phyloP scores from a whole-genome alignment of 164 flowering plant genomes.

The Berberis thunbergii region DNA sequence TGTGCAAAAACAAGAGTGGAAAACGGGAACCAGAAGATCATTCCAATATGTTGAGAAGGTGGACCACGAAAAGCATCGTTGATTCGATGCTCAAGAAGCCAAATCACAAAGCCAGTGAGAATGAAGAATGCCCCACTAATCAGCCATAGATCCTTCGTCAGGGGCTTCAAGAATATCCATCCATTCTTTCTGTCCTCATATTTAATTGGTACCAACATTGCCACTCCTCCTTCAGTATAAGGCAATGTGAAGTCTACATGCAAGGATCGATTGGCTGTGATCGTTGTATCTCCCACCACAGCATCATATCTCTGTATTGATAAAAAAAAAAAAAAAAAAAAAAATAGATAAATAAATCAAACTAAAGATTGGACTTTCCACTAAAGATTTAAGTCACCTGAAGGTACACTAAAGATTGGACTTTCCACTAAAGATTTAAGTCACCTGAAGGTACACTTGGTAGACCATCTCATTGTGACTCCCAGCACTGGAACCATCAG shows the following conservation, averaged over 20 bases:
- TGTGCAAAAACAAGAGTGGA: conserved; percentile 13
- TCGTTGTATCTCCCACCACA: conserved; percentile 29
- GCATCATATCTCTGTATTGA: conserved; percentile 23
- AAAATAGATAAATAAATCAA: background rate
- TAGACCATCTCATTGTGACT: conserved; percentile 31
- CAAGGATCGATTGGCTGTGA: conserved; percentile 27
- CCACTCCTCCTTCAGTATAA: conserved; percentile 29
- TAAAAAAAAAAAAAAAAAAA: background rate
- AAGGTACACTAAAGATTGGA: too few species aligned
- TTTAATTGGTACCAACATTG: conserved; percentile 34
- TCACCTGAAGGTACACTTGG: conserved; percentile 32
- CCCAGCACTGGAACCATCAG: conserved; percentile 22
- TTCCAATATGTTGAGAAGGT: conserved; percentile 12
- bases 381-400: conserved; percentile 18
- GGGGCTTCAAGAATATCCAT: conserved; percentile 38
- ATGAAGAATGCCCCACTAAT: conserved; percentile 22
- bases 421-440: background rate
- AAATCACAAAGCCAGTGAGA: conserved; percentile 13
- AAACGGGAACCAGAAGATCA: conserved; percentile 7
- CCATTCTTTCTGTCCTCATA: conserved; percentile 15
- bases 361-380: too few species aligned
- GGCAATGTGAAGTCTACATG: conserved; percentile 41
- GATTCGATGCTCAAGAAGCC: conserved; percentile 22
- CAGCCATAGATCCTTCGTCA: conserved; percentile 29
- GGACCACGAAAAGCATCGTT: conserved; percentile 17